Conservation (phyloP, 2,329 filamentous ascomycete species). For the Pseudogymnoascus sp. region DNA sequence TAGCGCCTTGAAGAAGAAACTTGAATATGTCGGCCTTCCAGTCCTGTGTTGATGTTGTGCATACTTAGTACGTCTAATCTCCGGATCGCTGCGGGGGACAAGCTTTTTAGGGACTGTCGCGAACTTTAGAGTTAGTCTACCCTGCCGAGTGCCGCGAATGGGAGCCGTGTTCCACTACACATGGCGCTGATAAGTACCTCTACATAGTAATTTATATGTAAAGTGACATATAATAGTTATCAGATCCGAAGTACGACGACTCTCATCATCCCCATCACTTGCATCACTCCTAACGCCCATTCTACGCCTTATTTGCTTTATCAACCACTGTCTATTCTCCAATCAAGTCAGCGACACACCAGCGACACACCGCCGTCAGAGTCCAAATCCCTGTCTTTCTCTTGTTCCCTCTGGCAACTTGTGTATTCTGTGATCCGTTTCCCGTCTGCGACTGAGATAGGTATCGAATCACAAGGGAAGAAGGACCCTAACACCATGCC, state of each 20-base stretch:
- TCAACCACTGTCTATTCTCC: background rate
- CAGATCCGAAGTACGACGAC: background rate
- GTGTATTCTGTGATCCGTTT: background rate
- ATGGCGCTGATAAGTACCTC: background rate
- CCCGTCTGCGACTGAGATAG: background rate
- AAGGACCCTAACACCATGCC: background rate
- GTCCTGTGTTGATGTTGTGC: too few species aligned
- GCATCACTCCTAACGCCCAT: background rate
- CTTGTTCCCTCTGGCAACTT: background rate
- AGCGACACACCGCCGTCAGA: background rate
- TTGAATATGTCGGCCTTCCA: background rate
- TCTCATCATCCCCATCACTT: background rate
- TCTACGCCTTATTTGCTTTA: background rate
- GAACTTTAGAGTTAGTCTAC: background rate
- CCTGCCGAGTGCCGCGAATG: background rate
- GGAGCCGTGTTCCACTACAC: background rate
- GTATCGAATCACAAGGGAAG: background rate
- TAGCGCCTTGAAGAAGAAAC: background rate
- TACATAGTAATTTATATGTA: background rate
- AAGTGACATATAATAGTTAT: background rate
- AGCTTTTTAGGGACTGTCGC: background rate
- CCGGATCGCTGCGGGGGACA: background rate
- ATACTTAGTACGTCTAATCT: background rate
- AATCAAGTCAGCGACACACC: background rate
- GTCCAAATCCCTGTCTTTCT: background rate